Base-by-base conservation (phyloP, 305 asterid genomes). In the Solanum hybrid region DNA sequence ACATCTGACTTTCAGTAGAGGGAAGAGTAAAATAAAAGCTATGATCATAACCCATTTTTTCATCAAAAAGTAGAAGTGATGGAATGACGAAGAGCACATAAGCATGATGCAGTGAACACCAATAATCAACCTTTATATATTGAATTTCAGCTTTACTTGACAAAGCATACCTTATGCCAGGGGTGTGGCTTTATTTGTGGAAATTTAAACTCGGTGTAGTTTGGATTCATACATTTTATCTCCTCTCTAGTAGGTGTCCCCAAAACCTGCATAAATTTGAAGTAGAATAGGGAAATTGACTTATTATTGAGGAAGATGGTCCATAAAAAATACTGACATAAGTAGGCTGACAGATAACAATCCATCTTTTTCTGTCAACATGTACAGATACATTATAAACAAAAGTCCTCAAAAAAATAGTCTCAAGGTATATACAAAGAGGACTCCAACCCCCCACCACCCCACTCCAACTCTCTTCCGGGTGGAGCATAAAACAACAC, bases 181-280 rank as follows among this genome's bases (percentile, higher is more conserved):
- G 98, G 98, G 89, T 95, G 98, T 87, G 98, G 96, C 89, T 95
- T 95, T 93, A 95, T 95, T 92, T 95, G 98, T 77, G 98, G 98
- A 92, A 95, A 95, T 91, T 95, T 95, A 92, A 95, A 95, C 90
- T 95, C 97, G 0, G 97, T 95, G 87, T 95, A 95, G 93, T 95
- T 95, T 77, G 98, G 97, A 36, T 95, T 95, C 98, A 95, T 95
- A 95, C 98, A 95, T 91, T 94, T 95, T 89, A 95, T 97, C 95
- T 97, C 98, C 92, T 97, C 99, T 90, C 99, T 93, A 41, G 99
- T 97, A 89, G 99, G 99, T 88, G 99, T 97, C 93, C 99, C 99
- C 95, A 97, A 93, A 94, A 97, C 98, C 99, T 97, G 94, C 32
- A 92, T 79, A 91, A 90, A 91, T 90, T 89, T 37, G 89, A 90